Conservation (phyloP, 1,139 yeast genomes). For the Sugiyamaella paludigena region DNA sequence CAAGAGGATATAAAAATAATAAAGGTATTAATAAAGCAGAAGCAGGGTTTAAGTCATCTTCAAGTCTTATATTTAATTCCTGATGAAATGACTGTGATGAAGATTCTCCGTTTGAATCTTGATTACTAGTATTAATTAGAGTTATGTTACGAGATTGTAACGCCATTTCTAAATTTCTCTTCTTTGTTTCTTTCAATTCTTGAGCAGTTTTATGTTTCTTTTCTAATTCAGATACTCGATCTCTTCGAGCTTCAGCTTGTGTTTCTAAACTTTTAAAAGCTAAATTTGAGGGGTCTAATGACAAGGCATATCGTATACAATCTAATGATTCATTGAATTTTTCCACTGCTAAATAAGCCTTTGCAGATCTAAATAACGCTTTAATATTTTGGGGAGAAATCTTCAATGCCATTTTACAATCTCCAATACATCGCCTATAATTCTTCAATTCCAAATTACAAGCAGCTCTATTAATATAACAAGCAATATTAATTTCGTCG, state of each 20-base stretch:
- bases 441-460: constrained; percentile 76
- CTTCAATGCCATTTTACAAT: constrained; percentile 69
- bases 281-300: constrained; percentile 55
- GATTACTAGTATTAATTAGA: constrained; percentile 21
- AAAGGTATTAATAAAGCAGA: constrained; percentile 81
- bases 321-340: constrained; percentile 70
- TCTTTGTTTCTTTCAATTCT: constrained; percentile 33
- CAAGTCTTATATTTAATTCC: constrained; percentile 44
- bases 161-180: constrained; percentile 41
- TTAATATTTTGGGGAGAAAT: constrained; percentile 70
- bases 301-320: constrained; percentile 60
- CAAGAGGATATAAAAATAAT: constrained; percentile 76
- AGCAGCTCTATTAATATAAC: constrained; percentile 83
- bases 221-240: constrained; percentile 28
- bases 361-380: constrained; percentile 82
- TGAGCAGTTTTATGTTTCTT: constrained; percentile 38
- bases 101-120: constrained; percentile 18
- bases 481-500: constrained; percentile 54
- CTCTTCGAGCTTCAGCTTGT: constrained; percentile 37
- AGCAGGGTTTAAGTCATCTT: constrained; percentile 68
- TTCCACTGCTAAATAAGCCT: constrained; percentile 69
- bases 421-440: constrained; percentile 81
- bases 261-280: constrained; percentile 42
- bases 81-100: constrained; percentile 21
- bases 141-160: constrained; percentile 27